Base-by-base conservation (phyloP, 768 basidiomycete species). In the Russula compacta region DNA sequence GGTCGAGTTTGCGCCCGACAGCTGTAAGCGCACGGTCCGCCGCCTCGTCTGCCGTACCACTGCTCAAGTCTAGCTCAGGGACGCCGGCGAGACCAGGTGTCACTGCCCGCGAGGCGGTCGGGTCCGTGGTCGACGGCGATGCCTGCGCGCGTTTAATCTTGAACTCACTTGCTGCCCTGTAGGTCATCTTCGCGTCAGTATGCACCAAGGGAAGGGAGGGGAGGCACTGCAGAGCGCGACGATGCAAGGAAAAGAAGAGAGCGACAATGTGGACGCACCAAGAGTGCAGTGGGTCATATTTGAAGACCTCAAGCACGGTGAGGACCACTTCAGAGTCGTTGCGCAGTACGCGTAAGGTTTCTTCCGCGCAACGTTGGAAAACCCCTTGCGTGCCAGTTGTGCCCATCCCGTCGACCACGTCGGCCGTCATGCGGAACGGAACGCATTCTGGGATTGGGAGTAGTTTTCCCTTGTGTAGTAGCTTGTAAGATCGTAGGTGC, bases 291-390 rank as follows among this genome's bases (percentile, higher is more conserved):
- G 97, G 95, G 71, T 99, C 95, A 69, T 95, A 84, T 71, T 90
- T 92, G 83, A 98, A 97, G 14, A 98, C 95, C 69, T 97, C 95
- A 40, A 99, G 78, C 4, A 99, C 89, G 0, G 95, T 98, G 81
- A 94, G 83, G 69, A 99, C 86, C 48, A 95, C 83, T 38, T 86
- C 88, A 0, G 91, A 90, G 10, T 85, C 82, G 42, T 88, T 85
- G 11, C 95, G 82, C 38, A 98, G 76, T 5, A 99, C 95, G 12
- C 94, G 84, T 7, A 99, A 74, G 0, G 95, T 97, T 72, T 98
- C 92, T 73, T 99, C 94, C 1, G 92, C 86, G 69, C 95, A 98
- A 14, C 92, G 83, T 63, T 95, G 86, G 77, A 95, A 99, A 2
- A 98, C 95, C 0, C 95, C 95, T 65, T 92, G 84, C 1, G 92